These are phyloP conservation scores for Sphaceloma murrayae DNA, from an alignment of 2,329 filamentous ascomycete genomes.

Conservation along the genomic window DNA sequence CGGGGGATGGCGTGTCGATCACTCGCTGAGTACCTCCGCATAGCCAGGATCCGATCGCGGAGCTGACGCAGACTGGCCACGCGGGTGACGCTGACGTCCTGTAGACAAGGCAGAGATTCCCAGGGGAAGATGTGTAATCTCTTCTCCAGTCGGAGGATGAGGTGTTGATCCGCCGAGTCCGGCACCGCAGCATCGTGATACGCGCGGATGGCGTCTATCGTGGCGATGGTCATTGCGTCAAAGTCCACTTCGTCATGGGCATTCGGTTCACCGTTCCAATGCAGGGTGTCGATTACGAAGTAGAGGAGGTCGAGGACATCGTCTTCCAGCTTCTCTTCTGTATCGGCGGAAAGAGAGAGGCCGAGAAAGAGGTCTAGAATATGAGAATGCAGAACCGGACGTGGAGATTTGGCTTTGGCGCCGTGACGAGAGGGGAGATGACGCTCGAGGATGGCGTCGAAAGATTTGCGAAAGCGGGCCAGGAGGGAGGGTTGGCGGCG, in stretches of 20 bases:
- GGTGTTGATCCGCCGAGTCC: slow-evolving; percentile 52
- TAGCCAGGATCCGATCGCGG: slow-evolving; percentile 58
- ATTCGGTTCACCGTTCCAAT: slow-evolving; percentile 92
- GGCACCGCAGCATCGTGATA: slow-evolving; percentile 60
- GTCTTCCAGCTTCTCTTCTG: slow-evolving; percentile 70
- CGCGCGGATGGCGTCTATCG: slow-evolving; percentile 68
- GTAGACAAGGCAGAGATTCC: slow-evolving; percentile 86
- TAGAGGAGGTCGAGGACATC: slow-evolving; percentile 86
- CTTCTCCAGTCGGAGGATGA: slow-evolving; percentile 85
- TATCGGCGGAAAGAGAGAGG: slow-evolving; percentile 61
- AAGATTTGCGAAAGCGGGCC: slow-evolving; percentile 64
- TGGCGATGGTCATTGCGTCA: slow-evolving; percentile 80
- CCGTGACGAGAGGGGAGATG: slow-evolving; percentile 70
- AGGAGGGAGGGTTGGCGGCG: slow-evolving; percentile 54
- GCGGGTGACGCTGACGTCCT: slow-evolving; percentile 68
- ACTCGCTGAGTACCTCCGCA: slow-evolving; percentile 31
- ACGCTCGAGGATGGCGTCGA: slow-evolving; percentile 70
- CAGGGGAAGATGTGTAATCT: slow-evolving; percentile 84
- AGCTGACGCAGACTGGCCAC: slow-evolving; percentile 80
- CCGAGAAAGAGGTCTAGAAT: slow-evolving; percentile 85
- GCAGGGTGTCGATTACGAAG: slow-evolving; percentile 90
- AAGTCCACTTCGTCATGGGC: slow-evolving; percentile 98
- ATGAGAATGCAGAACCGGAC: slow-evolving; percentile 49
- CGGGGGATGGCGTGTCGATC: slow-evolving; percentile 41
- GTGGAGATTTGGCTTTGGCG: slow-evolving; percentile 44